Conservation (phyloP, 495 filamentous ascomycete species). For the Chaetomidium leptoderma region DNA sequence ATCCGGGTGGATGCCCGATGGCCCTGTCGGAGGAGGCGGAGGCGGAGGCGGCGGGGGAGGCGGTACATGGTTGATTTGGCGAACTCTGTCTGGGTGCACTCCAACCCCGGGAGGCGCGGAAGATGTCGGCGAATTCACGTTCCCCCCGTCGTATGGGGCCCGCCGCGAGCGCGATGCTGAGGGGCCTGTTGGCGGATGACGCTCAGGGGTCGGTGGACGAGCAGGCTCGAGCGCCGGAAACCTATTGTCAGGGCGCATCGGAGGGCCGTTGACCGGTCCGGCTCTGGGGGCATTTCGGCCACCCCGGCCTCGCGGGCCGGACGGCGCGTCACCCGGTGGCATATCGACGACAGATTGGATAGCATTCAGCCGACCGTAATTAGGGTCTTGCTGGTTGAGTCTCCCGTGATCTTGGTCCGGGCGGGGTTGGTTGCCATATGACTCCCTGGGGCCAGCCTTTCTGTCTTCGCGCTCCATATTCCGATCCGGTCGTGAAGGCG, state of each 20-base stretch:
- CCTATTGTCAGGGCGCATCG: conserved; percentile 36
- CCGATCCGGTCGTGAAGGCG: conserved; percentile 31
- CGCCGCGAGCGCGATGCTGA: conserved; percentile 42
- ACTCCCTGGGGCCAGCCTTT: conserved; percentile 34
- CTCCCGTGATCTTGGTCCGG: conserved; percentile 55
- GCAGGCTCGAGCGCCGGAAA: conserved; percentile 34
- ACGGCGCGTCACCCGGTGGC: conserved; percentile 53
- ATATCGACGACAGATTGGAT: conserved; percentile 47
- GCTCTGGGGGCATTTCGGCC: conserved; percentile 39
- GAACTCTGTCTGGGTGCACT: conserved; percentile 44
- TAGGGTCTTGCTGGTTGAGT: conserved; percentile 55
- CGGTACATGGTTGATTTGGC: conserved; percentile 32
- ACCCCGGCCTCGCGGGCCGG: conserved; percentile 59
- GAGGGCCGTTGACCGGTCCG: conserved; percentile 31
- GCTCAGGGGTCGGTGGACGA: conserved; percentile 42
- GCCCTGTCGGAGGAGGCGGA: conserved; percentile 20
- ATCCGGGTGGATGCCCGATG: conserved; percentile 47
- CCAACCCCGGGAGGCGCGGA: conserved; percentile 28
- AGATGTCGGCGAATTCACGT: conserved; percentile 29
- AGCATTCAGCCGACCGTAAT: conserved; percentile 56
- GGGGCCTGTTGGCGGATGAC: conserved; percentile 47
- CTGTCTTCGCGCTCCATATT: conserved; percentile 35
- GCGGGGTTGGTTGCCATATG: conserved; percentile 31
- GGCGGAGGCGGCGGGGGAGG: conserved; percentile 25
- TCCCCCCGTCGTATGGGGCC: conserved; percentile 35